Base-by-base conservation (phyloP, 2,329 filamentous ascomycete genomes). In the Colletotrichum higginsianum region DNA sequence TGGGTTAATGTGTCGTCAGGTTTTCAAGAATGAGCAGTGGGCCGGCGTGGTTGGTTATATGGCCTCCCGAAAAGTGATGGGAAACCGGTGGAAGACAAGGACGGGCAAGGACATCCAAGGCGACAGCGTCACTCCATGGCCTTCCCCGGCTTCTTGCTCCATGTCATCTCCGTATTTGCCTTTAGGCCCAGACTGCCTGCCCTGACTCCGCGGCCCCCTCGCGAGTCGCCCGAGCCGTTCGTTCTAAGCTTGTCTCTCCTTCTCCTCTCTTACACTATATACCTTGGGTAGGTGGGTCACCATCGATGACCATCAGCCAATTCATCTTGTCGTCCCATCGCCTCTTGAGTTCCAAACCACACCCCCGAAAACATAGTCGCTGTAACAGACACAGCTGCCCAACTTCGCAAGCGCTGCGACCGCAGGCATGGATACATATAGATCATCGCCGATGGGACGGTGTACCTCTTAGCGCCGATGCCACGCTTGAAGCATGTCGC, bases 401-500 rank as follows among this genome's bases (percentile, higher is more conserved):
- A 47, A 66, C 60, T 53, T 66, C 55, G 18, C 30, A 69, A 62
- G 47, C 42, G 53, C 62, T 64, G 47, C 60, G 30, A 55, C 69
- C 40, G 60, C 69, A 47, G 47, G 49, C 49, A 60, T 49, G 18
- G 35, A 35, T 72, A 60, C 58, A 56, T 62, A 52, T 63, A 53
- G 35, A 64, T 64, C 65, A 69, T 72, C 30, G 60, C 69, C 55
- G 69, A 72, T 72, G 69, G 50, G 26, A 62, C 16, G 16, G 44
- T 61, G 50, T 44, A 52, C 44, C 38, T 38, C 52, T 46, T 71
- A 71, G 68, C 65, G 68, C 52, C 64, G 52, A 58, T 71, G 52
- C 68, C 58, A 63, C 46, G 64, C 68, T 71, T 57, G 52, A 56
- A 68, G 40, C 63, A 23, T 42, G 46, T 52, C 15, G 58, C 65